Conservation (phyloP, 106 monocot genomes). For the Apostasia ramifera region DNA sequence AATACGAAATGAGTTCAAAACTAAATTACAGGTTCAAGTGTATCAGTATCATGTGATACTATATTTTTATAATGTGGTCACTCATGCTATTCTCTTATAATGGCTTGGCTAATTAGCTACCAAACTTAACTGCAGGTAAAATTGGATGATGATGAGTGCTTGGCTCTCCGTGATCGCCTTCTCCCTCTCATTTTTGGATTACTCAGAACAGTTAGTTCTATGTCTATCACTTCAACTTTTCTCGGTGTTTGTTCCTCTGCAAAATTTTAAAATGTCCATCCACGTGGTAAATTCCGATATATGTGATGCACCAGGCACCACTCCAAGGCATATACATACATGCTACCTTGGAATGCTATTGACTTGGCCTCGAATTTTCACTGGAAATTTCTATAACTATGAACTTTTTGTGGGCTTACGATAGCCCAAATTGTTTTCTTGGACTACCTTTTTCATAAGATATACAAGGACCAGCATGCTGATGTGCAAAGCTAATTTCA, state of each 20-base stretch:
- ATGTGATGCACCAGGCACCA: background rate
- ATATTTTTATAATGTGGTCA: too few species aligned
- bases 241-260: background rate
- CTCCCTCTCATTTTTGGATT: slow-evolving; percentile 91
- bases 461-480: too few species aligned
- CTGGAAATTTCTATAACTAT: too few species aligned
- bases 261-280: background rate
- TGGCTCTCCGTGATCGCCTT: slow-evolving; percentile 62
- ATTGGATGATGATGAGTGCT: slow-evolving; percentile 66
- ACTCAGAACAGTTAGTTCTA: slow-evolving; percentile 75
- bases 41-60: too few species aligned
- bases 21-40: too few species aligned
- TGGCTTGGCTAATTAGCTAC: background rate
- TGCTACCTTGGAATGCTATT: background rate
- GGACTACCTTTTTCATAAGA: too few species aligned
- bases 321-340: background rate
- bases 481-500: too few species aligned
- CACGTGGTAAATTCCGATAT: too few species aligned
- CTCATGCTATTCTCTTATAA: background rate
- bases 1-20: too few species aligned
- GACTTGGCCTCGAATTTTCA: background rate
- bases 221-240: background rate
- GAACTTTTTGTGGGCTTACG: too few species aligned
- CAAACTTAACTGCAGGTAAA: slow-evolving; percentile 39
- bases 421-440: too few species aligned